A percentile compares a stretch with the other conserved stretches of the same genome.
Conservation (phyloP, 2,329 filamentous ascomycete species). For the Cercospora citrullina region DNA sequence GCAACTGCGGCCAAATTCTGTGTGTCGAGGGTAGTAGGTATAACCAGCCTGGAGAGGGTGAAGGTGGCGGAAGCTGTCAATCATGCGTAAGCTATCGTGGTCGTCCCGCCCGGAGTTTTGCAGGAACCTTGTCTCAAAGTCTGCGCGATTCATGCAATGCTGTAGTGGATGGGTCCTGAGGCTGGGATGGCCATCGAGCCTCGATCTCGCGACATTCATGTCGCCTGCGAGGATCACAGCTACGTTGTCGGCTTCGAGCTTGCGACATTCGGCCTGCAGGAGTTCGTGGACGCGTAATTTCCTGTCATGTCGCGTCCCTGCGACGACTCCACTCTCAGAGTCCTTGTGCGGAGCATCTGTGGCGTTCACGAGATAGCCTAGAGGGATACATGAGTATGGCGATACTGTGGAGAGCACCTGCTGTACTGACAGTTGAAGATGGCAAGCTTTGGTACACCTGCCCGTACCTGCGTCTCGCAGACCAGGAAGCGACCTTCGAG, state of each 20-base stretch:
- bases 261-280: slow-evolving; percentile 48
- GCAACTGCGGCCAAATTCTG: slow-evolving; percentile 52
- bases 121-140: slow-evolving; percentile 55
- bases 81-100: slow-evolving; percentile 34
- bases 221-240: slow-evolving; percentile 54
- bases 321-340: slow-evolving; percentile 44
- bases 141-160: slow-evolving; percentile 53
- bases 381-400: neutral
- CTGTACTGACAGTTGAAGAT: slow-evolving; percentile 46
- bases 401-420: slow-evolving; percentile 42
- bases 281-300: slow-evolving; percentile 52
- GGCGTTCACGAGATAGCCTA: slow-evolving; percentile 50
- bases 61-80: slow-evolving; percentile 53
- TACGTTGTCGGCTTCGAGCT: slow-evolving; percentile 46
- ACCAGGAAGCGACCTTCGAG: slow-evolving; percentile 52
- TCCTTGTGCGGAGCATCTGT: slow-evolving; percentile 51
- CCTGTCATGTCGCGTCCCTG: slow-evolving; percentile 53
- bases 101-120: slow-evolving; percentile 19
- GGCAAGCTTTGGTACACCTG: slow-evolving; percentile 40
- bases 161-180: slow-evolving; percentile 48
- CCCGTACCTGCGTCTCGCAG: slow-evolving; percentile 40
- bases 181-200: slow-evolving; percentile 50
- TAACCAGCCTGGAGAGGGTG: slow-evolving; percentile 48
- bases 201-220: slow-evolving; percentile 52
- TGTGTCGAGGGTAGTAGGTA: slow-evolving; percentile 50